Base-by-base conservation (phyloP, 2,329 filamentous ascomycete species). In the Westerdykella ornata region DNA sequence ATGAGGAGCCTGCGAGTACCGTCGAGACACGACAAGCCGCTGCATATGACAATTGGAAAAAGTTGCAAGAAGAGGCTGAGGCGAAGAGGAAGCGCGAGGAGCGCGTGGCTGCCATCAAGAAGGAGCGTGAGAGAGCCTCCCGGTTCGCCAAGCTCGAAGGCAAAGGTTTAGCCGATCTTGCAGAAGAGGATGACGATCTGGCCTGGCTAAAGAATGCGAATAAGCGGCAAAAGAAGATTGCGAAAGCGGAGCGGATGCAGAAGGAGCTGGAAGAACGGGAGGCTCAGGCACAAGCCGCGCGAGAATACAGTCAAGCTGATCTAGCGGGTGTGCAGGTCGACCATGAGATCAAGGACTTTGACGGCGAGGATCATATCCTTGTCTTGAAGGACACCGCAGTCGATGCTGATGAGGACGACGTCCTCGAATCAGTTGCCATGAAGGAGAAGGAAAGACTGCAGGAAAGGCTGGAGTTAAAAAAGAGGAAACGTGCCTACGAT, bases 301-400 rank as follows among this genome's bases (percentile, higher is more conserved):
- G 57, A 45, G 81, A 90, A 56, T 94, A 96, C 64, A 89, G 86
- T 1, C 80, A 87, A 3, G 84, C 84, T 46, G 89, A 97, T 60
- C 73, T 97, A 37, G 84, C 88, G 0, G 92, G 90, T 29, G 82
- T 98, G 54, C 92, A 87, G 62, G 90, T 98, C 39, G 89, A 82
- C 4, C 92, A 98, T 63, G 88, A 95, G 62, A 68, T 89, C 44
- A 79, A 78, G 4, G 78, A 85, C 16, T 90, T 98, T 48, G 87
- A 88, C 39, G 84, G 79, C 14, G 73, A 86, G 44, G 89, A 95
- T 44, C 88, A 97, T 60, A 81, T 98, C 22, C 72, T 98, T 39
- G 96, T 90, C 0, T 76, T 98, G n/a, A 96, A 95, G 60, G 92
- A 98, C 67, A 79, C 85, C 1, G 87, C 85, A 1, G 87, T 98